A percentile compares a stretch with the other conserved stretches of the same genome.
phyloP scores from a whole-genome alignment of 192 early-diverging fungal species.

The Phycomyces nitens region DNA sequence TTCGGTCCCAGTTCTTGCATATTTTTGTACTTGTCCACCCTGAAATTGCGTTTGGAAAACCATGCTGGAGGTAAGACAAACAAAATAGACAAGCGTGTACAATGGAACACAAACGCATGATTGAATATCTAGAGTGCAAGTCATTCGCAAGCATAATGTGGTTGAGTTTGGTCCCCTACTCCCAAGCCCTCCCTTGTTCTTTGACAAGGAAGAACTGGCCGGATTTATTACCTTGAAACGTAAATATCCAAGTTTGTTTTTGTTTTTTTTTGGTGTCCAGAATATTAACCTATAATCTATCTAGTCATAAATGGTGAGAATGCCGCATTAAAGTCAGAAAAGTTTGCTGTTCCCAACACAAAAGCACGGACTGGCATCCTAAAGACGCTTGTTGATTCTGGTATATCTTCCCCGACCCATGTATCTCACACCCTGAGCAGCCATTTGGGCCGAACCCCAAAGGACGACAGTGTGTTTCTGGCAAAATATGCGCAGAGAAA shows the following conservation, averaged over 20 bases:
- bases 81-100: background rate
- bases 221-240: slow-evolving; percentile 39
- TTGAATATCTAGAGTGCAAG: slow-evolving; percentile 26
- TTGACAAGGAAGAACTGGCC: slow-evolving; percentile 31
- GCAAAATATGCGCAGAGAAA: background rate
- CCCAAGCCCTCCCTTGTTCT: slow-evolving; percentile 45
- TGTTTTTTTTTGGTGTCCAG: background rate
- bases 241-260: slow-evolving; percentile 4
- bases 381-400: background rate
- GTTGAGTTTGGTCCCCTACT: slow-evolving; percentile 48
- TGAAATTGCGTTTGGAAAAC: slow-evolving; percentile 9
- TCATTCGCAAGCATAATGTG: slow-evolving; percentile 42
- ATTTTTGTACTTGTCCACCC: slow-evolving; percentile 46
- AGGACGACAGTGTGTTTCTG: slow-evolving; percentile 1
- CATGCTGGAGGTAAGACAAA: slow-evolving; percentile 31
- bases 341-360: slow-evolving; percentile 39
- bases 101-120: background rate
- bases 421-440: background rate
- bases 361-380: slow-evolving; percentile 44
- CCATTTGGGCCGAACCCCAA: background rate
- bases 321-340: slow-evolving; percentile 48
- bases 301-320: slow-evolving; percentile 50
- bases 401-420: background rate
- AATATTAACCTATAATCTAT: slow-evolving; percentile 14
- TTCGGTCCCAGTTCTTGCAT: slow-evolving; percentile 54